Evolutionary conservation across 306 rosid genomes (phyloP).

Genomic region (Lotus japonicus): DNA sequence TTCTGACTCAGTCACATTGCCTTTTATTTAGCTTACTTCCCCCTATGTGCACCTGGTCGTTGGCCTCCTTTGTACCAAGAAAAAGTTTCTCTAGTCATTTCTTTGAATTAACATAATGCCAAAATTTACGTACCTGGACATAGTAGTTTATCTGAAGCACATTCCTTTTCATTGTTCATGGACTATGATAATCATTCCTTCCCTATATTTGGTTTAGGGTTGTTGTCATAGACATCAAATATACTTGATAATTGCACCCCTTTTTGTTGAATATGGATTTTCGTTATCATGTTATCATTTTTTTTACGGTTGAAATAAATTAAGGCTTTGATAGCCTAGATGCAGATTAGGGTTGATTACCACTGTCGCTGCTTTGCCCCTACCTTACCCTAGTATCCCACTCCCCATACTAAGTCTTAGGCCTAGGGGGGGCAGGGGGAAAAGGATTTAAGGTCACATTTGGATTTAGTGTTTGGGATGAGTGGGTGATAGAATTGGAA

Average conservation of each 20-base stretch:
- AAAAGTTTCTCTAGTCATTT: background rate
- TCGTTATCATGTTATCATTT: background rate
- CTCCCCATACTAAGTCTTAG: background rate
- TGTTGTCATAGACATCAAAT: background rate
- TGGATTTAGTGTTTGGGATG: background rate
- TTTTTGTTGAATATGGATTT: background rate
- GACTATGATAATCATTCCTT: background rate
- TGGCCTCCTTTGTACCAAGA: background rate
- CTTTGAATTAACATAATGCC: background rate
- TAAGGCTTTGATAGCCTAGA: background rate
- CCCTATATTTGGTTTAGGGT: background rate
- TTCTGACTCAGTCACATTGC: background rate
- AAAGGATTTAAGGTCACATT: too few relatives aligned
- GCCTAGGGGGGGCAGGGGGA: background rate
- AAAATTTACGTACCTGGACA: background rate
- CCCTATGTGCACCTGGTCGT: background rate
- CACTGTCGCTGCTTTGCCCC: background rate
- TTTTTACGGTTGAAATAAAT: background rate
- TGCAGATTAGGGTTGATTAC: background rate
- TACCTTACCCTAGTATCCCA: background rate
- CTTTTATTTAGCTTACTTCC: background rate
- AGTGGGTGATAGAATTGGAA: background rate
- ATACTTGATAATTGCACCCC: background rate
- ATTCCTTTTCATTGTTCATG: background rate
- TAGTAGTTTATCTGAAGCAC: background rate